phyloP scores from a whole-genome alignment of 2,329 filamentous ascomycete species.

The Clonostachys byssicola region DNA sequence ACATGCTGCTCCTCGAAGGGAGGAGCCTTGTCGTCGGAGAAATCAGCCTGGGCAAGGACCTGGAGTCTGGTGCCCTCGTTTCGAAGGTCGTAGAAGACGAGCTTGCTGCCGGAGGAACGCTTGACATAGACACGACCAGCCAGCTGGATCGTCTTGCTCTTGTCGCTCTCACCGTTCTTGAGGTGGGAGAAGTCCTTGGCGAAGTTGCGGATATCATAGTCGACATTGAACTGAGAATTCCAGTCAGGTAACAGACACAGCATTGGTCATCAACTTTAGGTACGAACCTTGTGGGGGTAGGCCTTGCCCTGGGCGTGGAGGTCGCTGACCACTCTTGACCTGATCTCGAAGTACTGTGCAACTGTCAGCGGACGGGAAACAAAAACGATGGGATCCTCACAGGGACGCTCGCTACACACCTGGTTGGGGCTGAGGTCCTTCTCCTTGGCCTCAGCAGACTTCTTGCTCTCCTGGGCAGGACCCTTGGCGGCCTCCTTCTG shows the following conservation, averaged over 20 bases:
- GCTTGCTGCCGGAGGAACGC: conserved; percentile 75
- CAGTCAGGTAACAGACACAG: not conserved
- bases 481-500: conserved; percentile 76
- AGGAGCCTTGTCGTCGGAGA: conserved; percentile 60
- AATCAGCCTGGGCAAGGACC: conserved; percentile 86
- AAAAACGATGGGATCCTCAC: not conserved
- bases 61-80: conserved; percentile 66
- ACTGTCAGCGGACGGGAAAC: not conserved
- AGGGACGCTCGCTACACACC: conserved; percentile 11
- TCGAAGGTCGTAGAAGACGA: conserved; percentile 78
- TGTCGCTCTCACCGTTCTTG: conserved; percentile 81
- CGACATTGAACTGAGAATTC: conserved; percentile 64
- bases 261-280: not conserved
- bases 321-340: conserved; percentile 67
- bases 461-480: conserved; percentile 48
- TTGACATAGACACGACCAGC: conserved; percentile 89
- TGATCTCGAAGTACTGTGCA: conserved; percentile 82
- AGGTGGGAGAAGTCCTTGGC: conserved; percentile 72
- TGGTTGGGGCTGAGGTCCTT: conserved; percentile 55
- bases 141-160: conserved; percentile 71
- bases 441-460: conserved; percentile 58
- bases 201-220: conserved; percentile 79
- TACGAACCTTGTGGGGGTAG: conserved; percentile 73
- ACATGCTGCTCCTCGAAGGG: conserved; percentile 88
- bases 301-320: conserved; percentile 34